A percentile compares a stretch with the other conserved stretches of the same genome.
phyloP scores from a whole-genome alignment of 768 basidiomycete genomes.

The Lactarius akahatsu region DNA sequence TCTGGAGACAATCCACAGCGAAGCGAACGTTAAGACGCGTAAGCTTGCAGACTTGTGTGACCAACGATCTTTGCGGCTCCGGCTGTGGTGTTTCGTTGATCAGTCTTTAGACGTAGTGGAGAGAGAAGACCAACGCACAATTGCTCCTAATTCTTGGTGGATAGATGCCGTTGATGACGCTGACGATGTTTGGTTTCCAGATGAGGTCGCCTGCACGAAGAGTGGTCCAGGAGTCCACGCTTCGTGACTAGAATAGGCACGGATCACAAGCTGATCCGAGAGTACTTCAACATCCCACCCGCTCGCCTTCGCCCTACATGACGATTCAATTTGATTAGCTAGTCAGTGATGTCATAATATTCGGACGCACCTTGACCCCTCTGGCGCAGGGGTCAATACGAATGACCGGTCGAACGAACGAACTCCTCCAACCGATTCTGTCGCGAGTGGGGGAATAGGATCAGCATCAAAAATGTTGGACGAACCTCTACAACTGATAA shows the following conservation, averaged over 20 bases:
- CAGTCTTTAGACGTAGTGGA: conserved; percentile 18
- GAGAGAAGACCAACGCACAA: conserved; percentile 44
- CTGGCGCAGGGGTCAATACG: conserved; percentile 75
- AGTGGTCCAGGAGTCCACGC: conserved; percentile 78
- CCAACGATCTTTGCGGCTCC: conserved; percentile 66
- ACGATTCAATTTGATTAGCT: conserved; percentile 24
- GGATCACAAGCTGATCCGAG: conserved; percentile 83
- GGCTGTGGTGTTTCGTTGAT: conserved; percentile 44
- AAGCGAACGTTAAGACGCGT: conserved; percentile 81
- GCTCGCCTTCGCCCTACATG: conserved; percentile 62
- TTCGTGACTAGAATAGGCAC: conserved; percentile 78
- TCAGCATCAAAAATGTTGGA: background rate
- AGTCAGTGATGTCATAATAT: conserved; percentile 4
- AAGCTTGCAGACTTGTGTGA: conserved; percentile 65
- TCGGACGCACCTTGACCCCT: conserved; percentile 74
- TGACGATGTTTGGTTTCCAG: conserved; percentile 29
- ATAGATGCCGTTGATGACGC: conserved; percentile 39
- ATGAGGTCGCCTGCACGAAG: conserved; percentile 58
- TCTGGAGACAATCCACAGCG: conserved; percentile 79
- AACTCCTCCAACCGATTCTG: conserved; percentile 72
- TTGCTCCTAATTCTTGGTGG: conserved; percentile 49
- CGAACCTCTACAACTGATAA: background rate
- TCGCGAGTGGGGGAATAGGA: background rate
- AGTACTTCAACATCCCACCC: conserved; percentile 92
- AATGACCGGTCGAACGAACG: conserved; percentile 95